phyloP scores from a whole-genome alignment of 2,329 filamentous ascomycete species.

The Ceratocystis albifundus region DNA sequence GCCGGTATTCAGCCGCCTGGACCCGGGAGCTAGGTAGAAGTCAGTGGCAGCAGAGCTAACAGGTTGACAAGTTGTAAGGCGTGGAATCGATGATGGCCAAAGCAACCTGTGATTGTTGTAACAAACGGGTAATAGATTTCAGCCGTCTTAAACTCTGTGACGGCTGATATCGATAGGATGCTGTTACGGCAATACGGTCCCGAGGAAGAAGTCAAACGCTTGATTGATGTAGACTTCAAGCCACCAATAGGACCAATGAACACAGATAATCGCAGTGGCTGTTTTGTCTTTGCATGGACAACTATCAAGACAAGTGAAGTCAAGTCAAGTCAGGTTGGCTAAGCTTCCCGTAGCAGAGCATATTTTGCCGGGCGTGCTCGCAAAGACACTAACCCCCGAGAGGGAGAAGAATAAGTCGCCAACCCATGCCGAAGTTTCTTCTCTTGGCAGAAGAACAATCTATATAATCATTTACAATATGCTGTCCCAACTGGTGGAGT shows the following conservation, averaged over 20 bases:
- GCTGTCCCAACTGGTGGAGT: neutral
- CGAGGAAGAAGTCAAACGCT: neutral
- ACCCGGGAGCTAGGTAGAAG: neutral
- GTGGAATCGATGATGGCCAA: neutral
- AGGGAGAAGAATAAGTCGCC: neutral
- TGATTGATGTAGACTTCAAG: neutral
- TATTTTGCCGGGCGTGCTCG: neutral
- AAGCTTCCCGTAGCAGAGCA: neutral
- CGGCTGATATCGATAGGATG: neutral
- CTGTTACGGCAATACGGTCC: neutral
- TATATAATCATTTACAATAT: constrained; percentile 10
- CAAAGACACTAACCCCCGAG: too few relatives aligned
- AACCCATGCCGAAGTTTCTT: neutral
- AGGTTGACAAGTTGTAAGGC: neutral
- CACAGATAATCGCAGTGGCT: neutral
- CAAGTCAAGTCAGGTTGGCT: neutral
- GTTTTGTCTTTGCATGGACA: neutral
- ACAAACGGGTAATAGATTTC: neutral
- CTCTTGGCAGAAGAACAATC: neutral
- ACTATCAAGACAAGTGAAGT: neutral
- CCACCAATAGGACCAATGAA: neutral
- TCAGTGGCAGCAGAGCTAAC: neutral
- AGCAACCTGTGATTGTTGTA: neutral
- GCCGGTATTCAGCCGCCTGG: neutral
- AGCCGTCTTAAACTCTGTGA: neutral